Base-by-base conservation (phyloP, 2,329 filamentous ascomycete species). In the Paraconiothyrium brasiliense region DNA sequence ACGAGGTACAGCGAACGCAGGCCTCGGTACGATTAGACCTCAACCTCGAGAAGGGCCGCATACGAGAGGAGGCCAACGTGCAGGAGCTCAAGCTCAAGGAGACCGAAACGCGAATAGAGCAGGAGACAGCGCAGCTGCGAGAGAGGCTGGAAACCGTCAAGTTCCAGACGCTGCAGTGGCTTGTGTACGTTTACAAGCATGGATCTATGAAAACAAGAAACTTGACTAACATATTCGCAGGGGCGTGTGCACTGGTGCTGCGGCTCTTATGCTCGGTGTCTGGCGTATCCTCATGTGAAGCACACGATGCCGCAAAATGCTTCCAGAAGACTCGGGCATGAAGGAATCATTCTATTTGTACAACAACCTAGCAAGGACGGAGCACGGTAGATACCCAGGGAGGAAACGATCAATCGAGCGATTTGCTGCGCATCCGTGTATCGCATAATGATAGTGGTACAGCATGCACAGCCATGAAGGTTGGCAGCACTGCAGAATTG, bases 81-180 rank as follows among this genome's bases (percentile, higher is more conserved):
- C 95, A 98, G 82, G 95, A 99, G 80, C 88, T 99, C 80, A 96
- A 97, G 84, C 93, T 99, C 74, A 97, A 97, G 84, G 95, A 99
- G 86, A 98, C 95, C 13, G 95, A 99, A 83, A 97, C 94, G 60
- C 90, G 96, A 81, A 98, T 99, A 73, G 95, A 99, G 84, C 94
- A 98, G 82, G 95, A 98, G 84, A 93, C 95, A 57, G 94, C 94
- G 44, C 91, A 91, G 35, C 79, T 99, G 75, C 85, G 93, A 68
- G 95, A 98, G 84, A 90, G 96, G 81, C 85, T 99, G 51, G 95
- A 99, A 82, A 92, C 93, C 69, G 95, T 99, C 79, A 99, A 99
- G 85, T 98, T 98, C 81, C 93, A 93, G 76, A 98, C 95, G 39
- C 80, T 99, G 78, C 95, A 99, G 84, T 99, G 95, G 95, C 83